A percentile compares a stretch with the other conserved stretches of the same genome.
Conservation (phyloP, 2,329 filamentous ascomycete species). For the Botryotinia narcissicola region DNA sequence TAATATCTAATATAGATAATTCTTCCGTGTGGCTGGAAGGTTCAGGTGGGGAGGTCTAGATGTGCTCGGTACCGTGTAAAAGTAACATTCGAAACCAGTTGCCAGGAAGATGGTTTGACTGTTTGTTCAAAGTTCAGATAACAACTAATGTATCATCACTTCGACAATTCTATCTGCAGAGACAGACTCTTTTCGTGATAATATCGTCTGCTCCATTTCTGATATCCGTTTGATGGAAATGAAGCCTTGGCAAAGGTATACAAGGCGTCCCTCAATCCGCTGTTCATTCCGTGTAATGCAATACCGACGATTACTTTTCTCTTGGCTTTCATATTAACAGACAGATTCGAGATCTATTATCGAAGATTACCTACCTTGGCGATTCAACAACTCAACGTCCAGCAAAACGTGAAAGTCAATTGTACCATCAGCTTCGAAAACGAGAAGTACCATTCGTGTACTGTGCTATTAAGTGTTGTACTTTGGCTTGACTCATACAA, state of each 20-base stretch:
- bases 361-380: constrained; percentile 10
- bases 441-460: constrained; percentile 5
- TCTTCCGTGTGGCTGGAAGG: background rate
- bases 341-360: constrained; percentile 17
- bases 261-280: constrained; percentile 18
- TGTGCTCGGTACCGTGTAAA: background rate
- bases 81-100: constrained; percentile 1
- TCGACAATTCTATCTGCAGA: background rate
- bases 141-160: background rate
- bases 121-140: background rate
- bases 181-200: constrained; percentile 5
- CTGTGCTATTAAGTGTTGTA: constrained; percentile 10
- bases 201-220: constrained; percentile 8
- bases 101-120: constrained; percentile 1
- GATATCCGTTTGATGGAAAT: background rate
- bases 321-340: constrained; percentile 16
- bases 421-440: constrained; percentile 1
- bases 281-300: constrained; percentile 10
- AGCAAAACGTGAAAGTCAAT: background rate
- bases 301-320: constrained; percentile 13
- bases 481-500: constrained; percentile 17
- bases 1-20: background rate
- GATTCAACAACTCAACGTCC: constrained; percentile 21
- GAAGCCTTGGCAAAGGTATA: constrained; percentile 13
- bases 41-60: background rate